Base-by-base conservation (phyloP, 805 yeast species). In the Huiozyma sinensis region DNA sequence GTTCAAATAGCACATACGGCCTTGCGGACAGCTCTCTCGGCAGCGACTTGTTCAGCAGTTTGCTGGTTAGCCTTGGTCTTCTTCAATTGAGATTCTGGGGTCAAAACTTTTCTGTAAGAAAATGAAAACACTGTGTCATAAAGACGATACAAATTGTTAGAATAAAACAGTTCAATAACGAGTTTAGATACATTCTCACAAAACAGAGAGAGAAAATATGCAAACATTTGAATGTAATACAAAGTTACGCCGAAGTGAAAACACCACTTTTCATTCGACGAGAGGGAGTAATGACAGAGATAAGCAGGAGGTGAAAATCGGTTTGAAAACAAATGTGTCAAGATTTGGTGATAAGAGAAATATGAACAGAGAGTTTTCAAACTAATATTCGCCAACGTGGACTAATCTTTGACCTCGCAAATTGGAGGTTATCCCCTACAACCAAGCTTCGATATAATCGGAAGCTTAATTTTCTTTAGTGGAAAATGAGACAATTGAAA, bases 51-150 rank as follows among this genome's bases (percentile, higher is more conserved):
- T 66, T 79, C 84, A 58, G 81, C 76, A 63, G 78, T 71, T 78
- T 83, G 82, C 65, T 81, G 79, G 68, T 78, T 76, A 70, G 83
- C 79, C 76, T 82, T 77, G 63, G 81, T 69, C 77, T 82, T 80
- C 81, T 84, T 84, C 71, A 81, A 72, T 69, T 80, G 82, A 67
- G 92, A 72, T 79, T 84, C 95, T 78, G 95, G 95, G 55, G 69
- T 69, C 55, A 69, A 65, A 58, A 70, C 58, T 63, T 70, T 60
- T 60, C 69, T 66, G 53, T 50, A 38, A 38, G 44, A 47, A 42
- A 47, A 47, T 29, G 36, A 34, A 35, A 33, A 40, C 34, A 32
- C 4, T 34, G 27, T 34, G 17, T 13, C 48, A 51, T 49, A 48
- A 52, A 38, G 47, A 39, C 32, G 42, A 33, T 41, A 34, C 38